phyloP scores from a whole-genome alignment of 2,329 filamentous ascomycete species.

The Colletotrichum lupini region DNA sequence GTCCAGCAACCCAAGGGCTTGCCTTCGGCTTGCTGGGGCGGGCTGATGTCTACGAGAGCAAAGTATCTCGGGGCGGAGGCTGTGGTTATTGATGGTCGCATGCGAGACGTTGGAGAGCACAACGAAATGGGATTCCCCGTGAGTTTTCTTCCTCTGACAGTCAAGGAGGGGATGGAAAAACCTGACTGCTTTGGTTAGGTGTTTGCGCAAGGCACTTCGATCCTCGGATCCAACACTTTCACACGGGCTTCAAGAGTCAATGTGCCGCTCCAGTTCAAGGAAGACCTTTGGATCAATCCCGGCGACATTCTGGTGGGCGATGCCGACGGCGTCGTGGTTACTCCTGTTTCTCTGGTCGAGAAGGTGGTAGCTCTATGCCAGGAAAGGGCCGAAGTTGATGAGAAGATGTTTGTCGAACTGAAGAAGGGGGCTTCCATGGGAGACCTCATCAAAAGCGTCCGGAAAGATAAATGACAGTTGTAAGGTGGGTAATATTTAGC shows the following conservation, averaged over 20 bases:
- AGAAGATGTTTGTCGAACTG: conserved; percentile 39
- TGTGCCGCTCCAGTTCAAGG: conserved; percentile 41
- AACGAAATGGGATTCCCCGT: conserved; percentile 37
- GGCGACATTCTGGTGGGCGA: conserved; percentile 44
- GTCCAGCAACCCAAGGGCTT: conserved; percentile 43
- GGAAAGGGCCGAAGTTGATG: conserved; percentile 42
- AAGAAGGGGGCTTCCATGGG: conserved; percentile 26
- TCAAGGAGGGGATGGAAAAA: neutral
- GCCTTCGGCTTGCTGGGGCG: conserved; percentile 43
- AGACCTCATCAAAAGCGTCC: conserved; percentile 15
- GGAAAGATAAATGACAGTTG: neutral
- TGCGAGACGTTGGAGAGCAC: conserved; percentile 45
- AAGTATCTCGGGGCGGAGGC: conserved; percentile 41
- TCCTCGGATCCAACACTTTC: conserved; percentile 45
- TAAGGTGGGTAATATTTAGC: too few relatives aligned
- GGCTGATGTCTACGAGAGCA: conserved; percentile 44
- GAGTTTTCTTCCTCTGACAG: neutral
- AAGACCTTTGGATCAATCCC: conserved; percentile 43
- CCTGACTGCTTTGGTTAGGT: conserved; percentile 38
- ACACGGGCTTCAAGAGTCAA: conserved; percentile 43
- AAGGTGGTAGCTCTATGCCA: conserved; percentile 42
- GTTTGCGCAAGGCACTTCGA: conserved; percentile 41
- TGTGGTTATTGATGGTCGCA: conserved; percentile 42
- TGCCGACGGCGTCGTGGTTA: conserved; percentile 44
- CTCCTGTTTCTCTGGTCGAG: conserved; percentile 40